Base-by-base conservation (phyloP, 805 yeast genomes). In the Saccharomycopsis sp. region DNA sequence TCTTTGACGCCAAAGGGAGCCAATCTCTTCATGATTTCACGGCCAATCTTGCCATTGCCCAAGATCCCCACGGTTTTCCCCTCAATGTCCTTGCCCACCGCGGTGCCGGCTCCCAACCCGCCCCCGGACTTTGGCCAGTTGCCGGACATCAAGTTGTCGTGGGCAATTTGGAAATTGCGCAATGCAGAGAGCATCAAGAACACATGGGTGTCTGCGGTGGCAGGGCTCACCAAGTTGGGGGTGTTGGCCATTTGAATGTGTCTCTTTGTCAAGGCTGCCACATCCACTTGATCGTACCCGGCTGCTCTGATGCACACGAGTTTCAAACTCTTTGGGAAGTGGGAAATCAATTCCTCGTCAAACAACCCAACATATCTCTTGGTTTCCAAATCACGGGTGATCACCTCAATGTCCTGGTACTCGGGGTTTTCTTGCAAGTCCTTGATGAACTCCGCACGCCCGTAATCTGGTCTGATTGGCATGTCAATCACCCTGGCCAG, bases 41-140 rank as follows among this genome's bases (percentile, higher is more conserved):
- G 73, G 35, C 95, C 95, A 60, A 86, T 85, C 26, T 94, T 94
- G 25, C 95, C 95, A 73, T 86, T 69, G 12, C 95, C 95, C 39
- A 81, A 64, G 41, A 86, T 77, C 36, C 95, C 95, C 17, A 86
- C 78, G 15, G 68, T 68, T 54, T 80, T 79, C 6, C 84, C 85
- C 48, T 68, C 75, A 13, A 94, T 94, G 53, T 80, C 88, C 53
- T 71, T 71, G 5, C 94, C 94, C 35, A 75, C 60, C 5, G 76
- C 69, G 1, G 78, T 71, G 2, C 79, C 81, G 1, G 55, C 61
- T 18, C 82, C 85, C 26, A 73, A 62, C 19, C 69, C 68, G 0
- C 74, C 68, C 2, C 78, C 79, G 3, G 56, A 42, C 3, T 58
- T 50, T 12, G 70, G 69, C 89, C 94, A 85, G 42, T 73, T 64